Base-by-base conservation (phyloP, 768 basidiomycete genomes). In the Boletus pseudopeckii region DNA sequence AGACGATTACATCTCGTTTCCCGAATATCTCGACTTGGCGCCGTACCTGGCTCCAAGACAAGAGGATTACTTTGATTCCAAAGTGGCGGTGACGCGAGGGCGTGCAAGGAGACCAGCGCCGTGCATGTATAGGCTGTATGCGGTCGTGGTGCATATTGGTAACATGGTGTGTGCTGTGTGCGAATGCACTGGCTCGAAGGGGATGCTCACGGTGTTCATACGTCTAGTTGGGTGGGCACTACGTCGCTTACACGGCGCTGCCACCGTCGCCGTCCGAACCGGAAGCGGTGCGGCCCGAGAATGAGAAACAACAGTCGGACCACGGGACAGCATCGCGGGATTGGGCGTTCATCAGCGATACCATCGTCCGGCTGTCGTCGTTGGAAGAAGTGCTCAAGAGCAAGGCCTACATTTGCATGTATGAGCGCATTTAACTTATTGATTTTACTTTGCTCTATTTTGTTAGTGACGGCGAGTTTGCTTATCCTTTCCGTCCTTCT, bases 321-420 rank as follows among this genome's bases (percentile, higher is more conserved):
- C 22, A 37, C 3, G 36, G 59, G 47, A 18, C 57, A 24, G 30
- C 47, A 4, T 32, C 56, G 24, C 52, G 92, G 40, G 83, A 89
- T 56, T 98, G 95, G 95, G 90, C 90, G 43, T 95, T 88, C 67
- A 86, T 96, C 70, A 94, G 92, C 61, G 95, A 98, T 65, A 91
- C 89, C 3, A 73, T 81, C 42, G 92, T 98, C n/a, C 78, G 88
- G 42, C 73, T 90, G 43, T 82, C 88, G 10, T 82, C 85, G 40
- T 68, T 96, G 45, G 91, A 94, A 41, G 95, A 97, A 67, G 95
- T 97, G 3, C 75, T 97, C 64, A 88, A 86, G 69, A 85, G 86
- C 54, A 95, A 90, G 69, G 93, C 94, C 34, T 98, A 97, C 70
- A 80, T 97, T 46, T 92, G 92, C 72, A 93, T 95, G 85, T 92